Base-by-base conservation (phyloP, 1,284 basidiomycete genomes). In the Pseudozyma sp. region DNA sequence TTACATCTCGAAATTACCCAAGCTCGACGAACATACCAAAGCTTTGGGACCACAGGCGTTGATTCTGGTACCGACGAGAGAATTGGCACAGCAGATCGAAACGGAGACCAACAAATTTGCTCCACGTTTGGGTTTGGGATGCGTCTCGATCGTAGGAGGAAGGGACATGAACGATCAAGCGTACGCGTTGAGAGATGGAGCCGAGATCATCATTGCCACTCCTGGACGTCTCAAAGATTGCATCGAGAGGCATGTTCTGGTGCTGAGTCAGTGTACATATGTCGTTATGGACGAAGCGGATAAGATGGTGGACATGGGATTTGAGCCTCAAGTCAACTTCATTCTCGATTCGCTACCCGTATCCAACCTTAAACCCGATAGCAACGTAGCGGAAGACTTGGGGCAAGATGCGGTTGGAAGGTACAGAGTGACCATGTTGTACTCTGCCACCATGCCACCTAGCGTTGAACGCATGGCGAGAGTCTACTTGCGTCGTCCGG, bases 281-380 rank as follows among this genome's bases (percentile, higher is more conserved):
- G 91, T 99, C 56, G 95, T 99, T 72, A 96, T 99, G 94, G 97
- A 99, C 86, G 96, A 99, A 87, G 97, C 97, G 18, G 96, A 99
- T 86, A 90, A 95, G 59, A 98, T 99, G 96, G 94, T 99, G 62
- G 92, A 97, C 83, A 90, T 99, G 36, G 97, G 97, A 11, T 99
- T 98, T 86, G 97, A 99, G 85, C 90, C 89, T 14, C 94, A 96
- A 84, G 87, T 99, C 54, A 94, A 93, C 43, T 97, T 94, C 85
- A 99, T 99, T 78, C 88, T 99, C 55, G 96, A 98, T 86, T 90
- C 93, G 65, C 88, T 99, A 71, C 96, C 97, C 4, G 88, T 89
- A 3, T 92, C 92, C 58, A 90, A 92, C 56, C 90, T 95, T 88
- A 91, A 92, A 76, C 94, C 93, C 5, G 94, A 95, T 74, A 75